Evolutionary conservation across 2,329 filamentous ascomycete species (phyloP), one percentile per base, ranked within the genome.

Genomic region (Trichoderma semiorbis): DNA sequence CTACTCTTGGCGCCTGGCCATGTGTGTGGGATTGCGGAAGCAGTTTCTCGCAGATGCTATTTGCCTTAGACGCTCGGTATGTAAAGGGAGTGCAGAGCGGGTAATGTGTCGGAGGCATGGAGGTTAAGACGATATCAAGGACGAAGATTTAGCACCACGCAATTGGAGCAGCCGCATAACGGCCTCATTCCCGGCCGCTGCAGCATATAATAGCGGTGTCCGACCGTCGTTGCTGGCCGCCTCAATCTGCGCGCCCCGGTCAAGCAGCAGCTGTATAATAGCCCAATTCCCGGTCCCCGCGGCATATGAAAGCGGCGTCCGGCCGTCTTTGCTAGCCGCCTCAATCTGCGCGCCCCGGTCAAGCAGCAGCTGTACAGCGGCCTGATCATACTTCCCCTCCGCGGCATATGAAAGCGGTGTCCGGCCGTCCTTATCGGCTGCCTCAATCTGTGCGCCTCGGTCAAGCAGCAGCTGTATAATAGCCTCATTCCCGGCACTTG

Each of bases 371-470:
- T 4, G 30, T 11, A 32, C 2, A 30, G 12, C 12, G 1, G 11
- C 3, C 10, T 32, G n/a, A n/a, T n/a, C n/a, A n/a, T 1, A 32
- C 2, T 12, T 11, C 11, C 14, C 1, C 1, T 18, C 11, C 5
- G 12, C 36, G 14, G 36, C 16, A 43, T 43, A 8, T 3, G 36
- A 43, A 10, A 43, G 18, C 39, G 39, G 39, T 7, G 39, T 43
- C 7, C 39, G 18, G 18, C 39, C 18, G 7, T 5, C 7, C 0
- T 43, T 10, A 5, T 43, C 39, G 1, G 39, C 39, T 3, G 8
- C 3, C 18, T 43, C 18, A 43, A n/a, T 5, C 7, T 43, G 18
- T 3, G 39, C 18, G 7, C 39, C 39, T 3, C 18, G 18, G 39
- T 43, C 39, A 43, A 43, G 39, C 18, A 43, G 16, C 2, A 43